These are phyloP conservation scores for Talaromyces albobiverticillius DNA, from an alignment of 2,329 filamentous ascomycete species.

Conservation along the genomic window DNA sequence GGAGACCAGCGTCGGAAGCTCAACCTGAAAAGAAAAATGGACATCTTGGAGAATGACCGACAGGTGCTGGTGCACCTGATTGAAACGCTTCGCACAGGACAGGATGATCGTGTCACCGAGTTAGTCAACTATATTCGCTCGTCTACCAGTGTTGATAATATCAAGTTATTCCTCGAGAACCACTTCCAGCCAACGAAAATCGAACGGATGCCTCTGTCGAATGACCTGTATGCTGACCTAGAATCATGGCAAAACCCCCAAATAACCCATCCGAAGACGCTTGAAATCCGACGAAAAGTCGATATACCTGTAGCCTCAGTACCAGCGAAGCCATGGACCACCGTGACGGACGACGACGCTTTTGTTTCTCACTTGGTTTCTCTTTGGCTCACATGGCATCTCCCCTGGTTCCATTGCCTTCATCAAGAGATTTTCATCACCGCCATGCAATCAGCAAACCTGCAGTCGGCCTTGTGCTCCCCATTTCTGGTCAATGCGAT, in stretches of 20 bases:
- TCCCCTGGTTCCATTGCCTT: constrained; percentile 79
- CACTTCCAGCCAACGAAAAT: neutral
- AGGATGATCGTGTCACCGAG: neutral
- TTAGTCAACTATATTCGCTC: constrained; percentile 2
- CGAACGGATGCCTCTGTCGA: neutral
- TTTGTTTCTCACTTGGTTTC: constrained; percentile 79
- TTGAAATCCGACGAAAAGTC: neutral
- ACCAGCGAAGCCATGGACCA: constrained; percentile 62
- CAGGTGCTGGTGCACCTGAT: constrained; percentile 2
- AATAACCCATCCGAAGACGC: neutral
- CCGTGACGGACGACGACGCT: constrained; percentile 70
- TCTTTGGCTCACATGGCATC: constrained; percentile 94
- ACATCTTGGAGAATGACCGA: constrained; percentile 11
- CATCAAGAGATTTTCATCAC: constrained; percentile 72
- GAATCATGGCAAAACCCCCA: neutral
- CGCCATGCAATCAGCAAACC: constrained; percentile 29
- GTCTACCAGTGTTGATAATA: constrained; percentile 1
- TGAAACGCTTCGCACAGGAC: constrained; percentile 5
- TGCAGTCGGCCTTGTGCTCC: constrained; percentile 71
- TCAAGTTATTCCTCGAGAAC: neutral
- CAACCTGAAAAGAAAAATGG: constrained; percentile 14
- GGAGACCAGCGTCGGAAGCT: constrained; percentile 15
- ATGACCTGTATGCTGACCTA: neutral
- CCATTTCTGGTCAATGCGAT: constrained; percentile 84
- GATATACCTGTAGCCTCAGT: constrained; percentile 35